Percentiles rank a stretch among this genome's conserved stretches.
Evolutionary conservation across 2,329 filamentous ascomycete genomes (phyloP).

Genomic region (Annulohypoxylon truncatum): DNA sequence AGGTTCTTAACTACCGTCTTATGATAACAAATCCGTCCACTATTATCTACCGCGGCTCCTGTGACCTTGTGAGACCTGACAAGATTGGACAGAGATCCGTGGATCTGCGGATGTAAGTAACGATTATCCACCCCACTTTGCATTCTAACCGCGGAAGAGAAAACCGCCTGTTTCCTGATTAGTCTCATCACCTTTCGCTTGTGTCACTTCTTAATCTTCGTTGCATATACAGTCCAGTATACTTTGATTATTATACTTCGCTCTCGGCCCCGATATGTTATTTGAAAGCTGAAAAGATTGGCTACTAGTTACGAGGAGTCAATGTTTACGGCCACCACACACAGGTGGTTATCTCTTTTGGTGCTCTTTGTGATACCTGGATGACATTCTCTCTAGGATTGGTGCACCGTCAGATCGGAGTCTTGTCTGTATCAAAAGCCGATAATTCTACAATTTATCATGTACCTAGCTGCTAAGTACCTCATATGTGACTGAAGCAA

Average conservation of each 20-base stretch:
- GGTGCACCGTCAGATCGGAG: background rate
- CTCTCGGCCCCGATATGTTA: conserved; percentile 20
- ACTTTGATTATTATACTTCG: background rate
- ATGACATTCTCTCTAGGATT: background rate
- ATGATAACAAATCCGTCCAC: conserved; percentile 10
- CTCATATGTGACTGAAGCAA: background rate
- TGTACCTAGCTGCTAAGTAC: background rate
- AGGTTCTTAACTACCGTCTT: conserved; percentile 4
- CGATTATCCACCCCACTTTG: conserved; percentile 13
- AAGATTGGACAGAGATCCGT: conserved; percentile 5
- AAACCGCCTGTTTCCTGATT: conserved; percentile 21
- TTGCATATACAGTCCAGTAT: background rate
- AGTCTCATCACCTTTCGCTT: conserved; percentile 23
- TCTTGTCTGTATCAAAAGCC: background rate
- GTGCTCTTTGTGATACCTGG: background rate
- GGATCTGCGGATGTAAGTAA: conserved; percentile 24
- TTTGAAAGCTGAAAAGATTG: conserved; percentile 5
- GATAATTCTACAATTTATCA: background rate
- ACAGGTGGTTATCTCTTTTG: background rate
- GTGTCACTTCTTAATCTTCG: conserved; percentile 19
- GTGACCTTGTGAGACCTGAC: background rate
- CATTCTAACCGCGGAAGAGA: conserved; percentile 32
- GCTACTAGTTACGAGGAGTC: background rate
- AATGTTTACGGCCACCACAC: background rate
- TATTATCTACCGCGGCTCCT: conserved; percentile 28